phyloP scores from a whole-genome alignment of 148 eudicot genomes.

The Pouteria glomerata region DNA sequence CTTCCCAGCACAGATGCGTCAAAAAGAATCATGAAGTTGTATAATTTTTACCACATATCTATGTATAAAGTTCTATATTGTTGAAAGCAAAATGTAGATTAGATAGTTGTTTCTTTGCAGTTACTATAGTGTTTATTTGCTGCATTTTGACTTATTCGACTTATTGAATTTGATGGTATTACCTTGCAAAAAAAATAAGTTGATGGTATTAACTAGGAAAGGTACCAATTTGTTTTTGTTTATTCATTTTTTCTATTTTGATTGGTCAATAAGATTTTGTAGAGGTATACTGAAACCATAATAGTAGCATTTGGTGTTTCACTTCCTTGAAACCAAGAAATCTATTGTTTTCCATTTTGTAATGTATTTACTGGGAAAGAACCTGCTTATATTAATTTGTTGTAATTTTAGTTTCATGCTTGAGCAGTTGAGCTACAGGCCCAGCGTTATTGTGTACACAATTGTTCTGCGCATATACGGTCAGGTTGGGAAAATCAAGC shows the following conservation, averaged over 20 bases:
- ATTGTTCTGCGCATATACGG: constrained; percentile 87
- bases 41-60: not conserved
- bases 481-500: constrained; percentile 85
- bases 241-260: not conserved
- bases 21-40: not conserved
- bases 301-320: not conserved
- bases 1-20: no score
- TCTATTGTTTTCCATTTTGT: not conserved
- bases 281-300: not conserved
- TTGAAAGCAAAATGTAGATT: no score
- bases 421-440: constrained; percentile 83
- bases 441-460: constrained; percentile 80
- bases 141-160: not conserved
- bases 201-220: not conserved
- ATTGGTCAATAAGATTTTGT: not conserved
- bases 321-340: not conserved
- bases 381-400: constrained; percentile 25
- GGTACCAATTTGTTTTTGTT: not conserved
- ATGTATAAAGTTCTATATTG: no score
- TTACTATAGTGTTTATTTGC: not conserved
- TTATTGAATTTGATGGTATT: no score
- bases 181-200: no score
- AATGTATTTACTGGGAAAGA: not conserved
- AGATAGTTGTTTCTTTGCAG: no score
- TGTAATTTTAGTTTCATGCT: constrained; percentile 42